phyloP scores from a whole-genome alignment of 2,329 filamentous ascomycete genomes.

The Trichoderma pleuroti region DNA sequence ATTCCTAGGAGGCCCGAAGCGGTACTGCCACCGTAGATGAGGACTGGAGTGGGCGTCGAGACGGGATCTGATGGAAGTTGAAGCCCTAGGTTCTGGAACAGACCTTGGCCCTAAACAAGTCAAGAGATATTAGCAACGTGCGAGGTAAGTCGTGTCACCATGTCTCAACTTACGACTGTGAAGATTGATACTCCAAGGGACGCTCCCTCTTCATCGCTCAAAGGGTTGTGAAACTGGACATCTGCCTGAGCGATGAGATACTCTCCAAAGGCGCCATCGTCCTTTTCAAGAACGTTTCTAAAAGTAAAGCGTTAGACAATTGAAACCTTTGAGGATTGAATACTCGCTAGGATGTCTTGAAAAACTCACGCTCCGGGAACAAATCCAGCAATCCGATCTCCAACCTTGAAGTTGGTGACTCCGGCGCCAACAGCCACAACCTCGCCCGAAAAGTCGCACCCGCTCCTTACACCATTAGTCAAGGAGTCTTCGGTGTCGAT shows the following conservation, averaged over 20 bases:
- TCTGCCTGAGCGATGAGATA: conserved; percentile 39
- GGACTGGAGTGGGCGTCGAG: conserved; percentile 36
- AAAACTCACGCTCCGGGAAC: conserved; percentile 31
- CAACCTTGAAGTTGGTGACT: conserved; percentile 42
- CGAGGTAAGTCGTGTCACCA: not conserved
- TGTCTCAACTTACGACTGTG: conserved; percentile 32
- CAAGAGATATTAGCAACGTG: not conserved
- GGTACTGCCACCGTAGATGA: conserved; percentile 50
- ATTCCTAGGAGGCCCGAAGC: conserved; percentile 53
- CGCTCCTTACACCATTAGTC: conserved; percentile 27
- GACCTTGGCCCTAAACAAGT: conserved; percentile 27
- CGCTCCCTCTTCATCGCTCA: conserved; percentile 47
- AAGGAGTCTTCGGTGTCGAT: conserved; percentile 22
- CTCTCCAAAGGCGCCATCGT: conserved; percentile 44
- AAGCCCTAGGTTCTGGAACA: conserved; percentile 45
- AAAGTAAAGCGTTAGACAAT: not conserved
- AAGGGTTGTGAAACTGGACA: conserved; percentile 42
- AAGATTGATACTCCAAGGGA: conserved; percentile 39
- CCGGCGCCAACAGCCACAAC: conserved; percentile 44
- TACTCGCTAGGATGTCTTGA: not conserved
- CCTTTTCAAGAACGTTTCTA: conserved; percentile 27
- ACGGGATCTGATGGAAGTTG: conserved; percentile 42
- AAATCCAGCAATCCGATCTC: conserved; percentile 46
- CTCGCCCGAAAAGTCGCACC: conserved; percentile 47
- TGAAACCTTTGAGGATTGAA: not conserved